Evolutionary conservation across 1,284 basidiomycete genomes (phyloP).

Genomic region (Ganoderma boninense): DNA sequence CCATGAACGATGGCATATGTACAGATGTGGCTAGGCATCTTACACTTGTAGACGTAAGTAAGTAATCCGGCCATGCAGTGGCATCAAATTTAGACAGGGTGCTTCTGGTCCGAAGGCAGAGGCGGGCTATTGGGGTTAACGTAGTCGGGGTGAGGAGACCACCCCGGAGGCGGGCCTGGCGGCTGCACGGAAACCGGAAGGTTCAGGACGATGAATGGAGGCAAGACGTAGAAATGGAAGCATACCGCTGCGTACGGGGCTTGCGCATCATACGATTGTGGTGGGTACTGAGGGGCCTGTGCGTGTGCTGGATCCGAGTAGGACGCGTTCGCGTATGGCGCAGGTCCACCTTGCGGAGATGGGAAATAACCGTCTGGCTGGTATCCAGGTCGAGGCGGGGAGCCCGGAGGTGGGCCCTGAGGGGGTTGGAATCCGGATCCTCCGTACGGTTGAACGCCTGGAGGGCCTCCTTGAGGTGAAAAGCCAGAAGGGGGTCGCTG

Average conservation of each 20-base stretch:
- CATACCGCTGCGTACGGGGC: slow-evolving; percentile 37
- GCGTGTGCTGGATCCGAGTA: background rate
- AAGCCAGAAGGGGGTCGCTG: background rate
- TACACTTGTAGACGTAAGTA: background rate
- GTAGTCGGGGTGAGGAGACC: slow-evolving; percentile 26
- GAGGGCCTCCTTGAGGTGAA: background rate
- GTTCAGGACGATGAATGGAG: slow-evolving; percentile 1
- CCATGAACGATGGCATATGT: background rate
- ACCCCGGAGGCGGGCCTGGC: slow-evolving; percentile 12
- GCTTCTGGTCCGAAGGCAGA: slow-evolving; percentile 16
- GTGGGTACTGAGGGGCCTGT: slow-evolving; percentile 25
- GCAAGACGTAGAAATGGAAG: slow-evolving; percentile 9
- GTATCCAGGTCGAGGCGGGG: slow-evolving; percentile 7
- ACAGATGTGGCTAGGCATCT: background rate
- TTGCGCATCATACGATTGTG: slow-evolving; percentile 30
- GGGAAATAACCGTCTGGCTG: background rate
- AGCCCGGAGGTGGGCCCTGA: background rate
- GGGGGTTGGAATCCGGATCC: background rate
- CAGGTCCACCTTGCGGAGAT: background rate
- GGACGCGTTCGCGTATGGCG: background rate
- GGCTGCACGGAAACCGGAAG: slow-evolving; percentile 17
- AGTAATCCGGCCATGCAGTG: background rate
- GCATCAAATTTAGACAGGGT: background rate
- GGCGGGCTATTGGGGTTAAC: slow-evolving; percentile 31
- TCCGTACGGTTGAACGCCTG: background rate